Base-by-base conservation (phyloP, 306 rosid genomes). In the Begonia fuchsioides region DNA sequence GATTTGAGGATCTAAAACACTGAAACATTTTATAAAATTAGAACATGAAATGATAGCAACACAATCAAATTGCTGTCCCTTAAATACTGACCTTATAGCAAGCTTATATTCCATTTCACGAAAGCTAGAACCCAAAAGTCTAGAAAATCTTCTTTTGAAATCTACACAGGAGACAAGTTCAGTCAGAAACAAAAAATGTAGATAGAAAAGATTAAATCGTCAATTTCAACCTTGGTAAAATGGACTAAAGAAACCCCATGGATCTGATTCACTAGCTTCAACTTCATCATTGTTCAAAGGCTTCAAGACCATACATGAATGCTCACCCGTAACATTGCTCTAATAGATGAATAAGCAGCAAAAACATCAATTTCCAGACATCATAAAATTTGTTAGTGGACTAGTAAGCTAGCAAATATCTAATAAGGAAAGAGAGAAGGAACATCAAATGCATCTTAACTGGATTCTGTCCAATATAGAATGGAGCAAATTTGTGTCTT, bases 311-410 rank as follows among this genome's bases (percentile, higher is more conserved):
- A 84, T 90, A 58, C 98, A 85, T 1, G 98, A 64, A 68, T 90
- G 94, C 79, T 90, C 95, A 48, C 98, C 95, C 3, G 95, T 90
- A 61, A 81, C 82, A 60, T 73, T 11, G 71, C 76, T 90, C 95
- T 90, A 51, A 60, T 68, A 40, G 61, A 45, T 50, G 19, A 52
- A 59, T 49, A 49, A 56, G 49, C 20, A 39, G 13, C 50, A 52
- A 49, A 32, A 9, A 0, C 39, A 12, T 13, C 17, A 54, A 10
- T 11, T 10, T 14, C 38, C 14, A 41, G 18, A 12, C 9, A 15
- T 43, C 15, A 40, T 44, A 20, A 15, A 18, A 26, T 13, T 11
- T 16, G 39, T 39, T 13, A 55, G 39, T 40, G 15, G 8, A 40
- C 10, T 10, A 7, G 43, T 41, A 15, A 13, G 48, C n/a, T 40